Base-by-base conservation (phyloP, 2,329 filamentous ascomycete genomes). In the Alternaria viburni region DNA sequence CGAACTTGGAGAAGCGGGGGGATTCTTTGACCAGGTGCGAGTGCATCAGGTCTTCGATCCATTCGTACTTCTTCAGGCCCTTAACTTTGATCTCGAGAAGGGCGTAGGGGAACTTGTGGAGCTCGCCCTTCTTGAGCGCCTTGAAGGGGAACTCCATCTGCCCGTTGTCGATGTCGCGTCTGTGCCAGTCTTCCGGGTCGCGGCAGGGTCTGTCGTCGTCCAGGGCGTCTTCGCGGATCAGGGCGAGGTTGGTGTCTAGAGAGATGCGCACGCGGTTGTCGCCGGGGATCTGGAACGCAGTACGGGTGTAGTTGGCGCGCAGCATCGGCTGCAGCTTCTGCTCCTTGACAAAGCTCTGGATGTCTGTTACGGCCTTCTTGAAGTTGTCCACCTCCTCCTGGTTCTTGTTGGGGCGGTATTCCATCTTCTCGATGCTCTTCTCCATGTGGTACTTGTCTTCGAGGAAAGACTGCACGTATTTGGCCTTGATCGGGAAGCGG, bases 1-100 rank as follows among this genome's bases (percentile, higher is more conserved):
- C 91, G 72, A 98, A 99, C 80, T 99, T 99, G 73, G 93, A 97
- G 82, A 99, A 99, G 54, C 91, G 89, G 2, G 94, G 93, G 0
- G 92, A 90, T 49, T 93, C 89, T 77, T 97, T 93, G 67, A 99
- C 92, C 5, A 99, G 87, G 79, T 99, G 95, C 6, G 93, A 97
- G 56, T 88, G 86, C 88, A 97, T 97, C 70, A 99, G 83, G 70
- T 99, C 96, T 70, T 93, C 88, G 32, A 98, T 86, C 96, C 96
- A 99, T 67, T 90, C 88, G 5, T 91, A 90, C 59, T 89, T 88
- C 80, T 92, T 93, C 69, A 88, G 86, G 52, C 80, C 80, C 69
- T 84, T 86, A 70, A 97, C 85, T 83, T 97, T 97, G 81, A 99
- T 94, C 80, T 99, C 96, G 17, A 99, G 85, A 8, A 98, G 83